Evolutionary conservation across 768 basidiomycete species (phyloP).

Genomic region (Trametes punicea): DNA sequence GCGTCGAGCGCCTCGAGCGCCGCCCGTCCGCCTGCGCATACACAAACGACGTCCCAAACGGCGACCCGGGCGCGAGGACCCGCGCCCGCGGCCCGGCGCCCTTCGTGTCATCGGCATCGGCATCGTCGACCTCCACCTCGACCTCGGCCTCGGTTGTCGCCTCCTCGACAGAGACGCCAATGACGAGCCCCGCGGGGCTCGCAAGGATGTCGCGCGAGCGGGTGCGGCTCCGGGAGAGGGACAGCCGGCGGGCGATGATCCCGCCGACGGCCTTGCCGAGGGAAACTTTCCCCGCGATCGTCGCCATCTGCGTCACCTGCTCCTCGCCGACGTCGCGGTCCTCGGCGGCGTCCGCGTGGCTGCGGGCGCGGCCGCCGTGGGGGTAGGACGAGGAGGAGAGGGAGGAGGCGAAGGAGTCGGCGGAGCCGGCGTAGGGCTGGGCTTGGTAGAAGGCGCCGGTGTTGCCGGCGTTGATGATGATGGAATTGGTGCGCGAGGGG

Average conservation of each 20-base stretch:
- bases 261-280: slow-evolving; percentile 25
- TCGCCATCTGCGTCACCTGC: slow-evolving; percentile 26
- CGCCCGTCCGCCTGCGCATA: slow-evolving; percentile 9
- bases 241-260: slow-evolving; percentile 28
- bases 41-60: slow-evolving; percentile 11
- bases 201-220: slow-evolving; percentile 22
- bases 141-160: slow-evolving; percentile 26
- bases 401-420: slow-evolving; percentile 29
- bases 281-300: slow-evolving; percentile 23
- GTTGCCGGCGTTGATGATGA: slow-evolving; percentile 20
- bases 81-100: background rate
- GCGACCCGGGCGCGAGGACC: too few relatives aligned
- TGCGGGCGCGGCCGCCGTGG: background rate
- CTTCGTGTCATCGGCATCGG: background rate
- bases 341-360: slow-evolving; percentile 1
- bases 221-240: slow-evolving; percentile 26
- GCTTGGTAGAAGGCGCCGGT: slow-evolving; percentile 29
- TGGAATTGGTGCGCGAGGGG: slow-evolving; percentile 24
- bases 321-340: too few relatives aligned
- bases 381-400: background rate
- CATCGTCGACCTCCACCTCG: background rate
- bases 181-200: slow-evolving; percentile 18
- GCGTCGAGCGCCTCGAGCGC: slow-evolving; percentile 19
- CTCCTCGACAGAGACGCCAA: slow-evolving; percentile 29
- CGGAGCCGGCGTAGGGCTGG: slow-evolving; percentile 25